Evolutionary conservation across 768 basidiomycete species (phyloP).

Genomic region (Mycena belliarum): DNA sequence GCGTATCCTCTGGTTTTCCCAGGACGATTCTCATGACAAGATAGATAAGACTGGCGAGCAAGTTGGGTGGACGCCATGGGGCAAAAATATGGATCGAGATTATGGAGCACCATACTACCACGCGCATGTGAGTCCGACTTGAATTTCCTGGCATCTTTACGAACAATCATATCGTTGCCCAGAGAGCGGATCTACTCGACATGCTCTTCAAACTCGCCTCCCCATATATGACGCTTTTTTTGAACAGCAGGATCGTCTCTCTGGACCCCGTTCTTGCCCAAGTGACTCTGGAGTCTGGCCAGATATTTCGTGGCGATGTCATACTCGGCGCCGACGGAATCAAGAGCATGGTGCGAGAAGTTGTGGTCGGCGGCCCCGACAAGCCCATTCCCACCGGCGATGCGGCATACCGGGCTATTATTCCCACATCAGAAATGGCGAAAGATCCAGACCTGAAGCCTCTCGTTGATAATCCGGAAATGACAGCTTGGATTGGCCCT

Average conservation of each 20-base stretch:
- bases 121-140: slow-evolving; percentile 31
- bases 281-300: background rate
- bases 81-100: slow-evolving; percentile 30
- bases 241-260: background rate
- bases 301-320: background rate
- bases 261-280: background rate
- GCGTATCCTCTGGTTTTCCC: slow-evolving; percentile 2
- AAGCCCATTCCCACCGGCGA: background rate
- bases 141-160: background rate
- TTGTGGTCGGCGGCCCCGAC: background rate
- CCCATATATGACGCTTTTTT: slow-evolving; percentile 31
- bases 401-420: background rate
- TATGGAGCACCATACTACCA: slow-evolving; percentile 37
- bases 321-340: background rate
- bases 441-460: background rate
- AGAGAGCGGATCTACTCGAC: slow-evolving; percentile 52
- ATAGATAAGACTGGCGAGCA: slow-evolving; percentile 36
- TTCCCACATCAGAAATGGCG: background rate
- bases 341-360: background rate
- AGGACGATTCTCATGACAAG: background rate
- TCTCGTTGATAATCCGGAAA: background rate
- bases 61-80: slow-evolving; percentile 31
- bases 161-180: slow-evolving; percentile 15
- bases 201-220: slow-evolving; percentile 39
- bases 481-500: background rate